phyloP scores from a whole-genome alignment of 2,329 filamentous ascomycete species.

The Diaporthe sp. region DNA sequence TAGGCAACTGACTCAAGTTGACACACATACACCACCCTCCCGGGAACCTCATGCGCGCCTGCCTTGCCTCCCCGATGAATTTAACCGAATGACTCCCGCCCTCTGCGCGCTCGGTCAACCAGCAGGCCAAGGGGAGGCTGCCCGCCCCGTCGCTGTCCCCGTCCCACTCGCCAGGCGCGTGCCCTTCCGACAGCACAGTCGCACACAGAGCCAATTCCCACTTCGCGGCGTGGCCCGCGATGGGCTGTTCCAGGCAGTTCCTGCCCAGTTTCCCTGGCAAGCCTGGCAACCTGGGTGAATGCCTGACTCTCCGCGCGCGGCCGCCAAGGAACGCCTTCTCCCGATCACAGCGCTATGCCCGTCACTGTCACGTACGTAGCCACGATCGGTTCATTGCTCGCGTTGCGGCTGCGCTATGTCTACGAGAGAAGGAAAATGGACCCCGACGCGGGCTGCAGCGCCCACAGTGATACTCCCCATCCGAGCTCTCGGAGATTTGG shows the following conservation, averaged over 20 bases:
- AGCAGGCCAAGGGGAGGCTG: neutral
- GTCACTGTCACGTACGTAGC: neutral
- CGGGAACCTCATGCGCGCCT: slow-evolving; percentile 8
- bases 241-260: neutral
- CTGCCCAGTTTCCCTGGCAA: neutral
- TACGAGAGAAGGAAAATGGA: neutral
- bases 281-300: neutral
- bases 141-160: slow-evolving; percentile 10
- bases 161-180: neutral
- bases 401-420: slow-evolving; percentile 6
- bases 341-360: neutral
- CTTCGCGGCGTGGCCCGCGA: neutral
- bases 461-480: neutral
- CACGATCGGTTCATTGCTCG: neutral
- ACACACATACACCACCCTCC: neutral
- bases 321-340: neutral
- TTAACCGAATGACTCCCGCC: neutral
- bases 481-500: slow-evolving; percentile 1
- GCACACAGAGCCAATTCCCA: slow-evolving; percentile 2
- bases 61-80: neutral
- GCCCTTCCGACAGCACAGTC: neutral
- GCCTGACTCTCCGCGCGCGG: slow-evolving; percentile 12
- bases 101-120: slow-evolving; percentile 8
- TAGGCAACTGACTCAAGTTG: slow-evolving; percentile 18
- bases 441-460: neutral